Percentiles rank a stretch among this genome's conserved stretches.
phyloP scores from a whole-genome alignment of 148 eudicot species.

The Simmondsia chinensis region DNA sequence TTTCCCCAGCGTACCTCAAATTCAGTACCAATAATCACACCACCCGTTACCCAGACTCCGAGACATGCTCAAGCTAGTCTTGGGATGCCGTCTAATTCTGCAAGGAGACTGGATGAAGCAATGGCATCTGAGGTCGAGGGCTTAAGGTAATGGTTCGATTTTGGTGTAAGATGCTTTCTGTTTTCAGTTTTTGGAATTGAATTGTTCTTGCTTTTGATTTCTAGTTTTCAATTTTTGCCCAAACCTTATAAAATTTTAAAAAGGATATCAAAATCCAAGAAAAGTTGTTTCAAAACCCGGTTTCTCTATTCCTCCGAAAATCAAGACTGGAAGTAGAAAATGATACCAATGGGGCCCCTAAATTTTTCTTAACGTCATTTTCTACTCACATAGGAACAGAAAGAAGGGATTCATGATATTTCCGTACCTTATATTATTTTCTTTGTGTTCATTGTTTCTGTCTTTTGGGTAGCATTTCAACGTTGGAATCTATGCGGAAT shows the following conservation, averaged over 20 bases:
- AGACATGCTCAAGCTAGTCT: slow-evolving; percentile 50
- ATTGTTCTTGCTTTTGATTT: too few species aligned
- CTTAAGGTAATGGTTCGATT: slow-evolving; percentile 42
- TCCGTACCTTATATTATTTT: background rate
- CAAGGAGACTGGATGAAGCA: slow-evolving; percentile 80
- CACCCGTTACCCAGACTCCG: slow-evolving; percentile 55
- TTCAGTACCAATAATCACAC: slow-evolving; percentile 72
- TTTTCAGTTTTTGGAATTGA: too few species aligned
- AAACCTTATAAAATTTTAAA: too few species aligned
- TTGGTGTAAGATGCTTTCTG: background rate
- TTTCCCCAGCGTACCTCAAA: slow-evolving; percentile 67
- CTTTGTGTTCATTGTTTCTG: background rate
- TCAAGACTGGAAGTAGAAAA: too few species aligned
- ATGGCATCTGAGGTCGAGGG: slow-evolving; percentile 70
- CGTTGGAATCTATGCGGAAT: slow-evolving; percentile 65
- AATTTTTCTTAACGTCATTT: too few species aligned
- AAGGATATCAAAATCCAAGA: too few species aligned
- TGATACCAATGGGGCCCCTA: too few species aligned
- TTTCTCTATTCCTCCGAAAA: too few species aligned
- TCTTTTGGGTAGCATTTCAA: slow-evolving; percentile 32
- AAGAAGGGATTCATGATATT: background rate
- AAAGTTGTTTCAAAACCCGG: too few species aligned
- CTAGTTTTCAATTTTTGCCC: too few species aligned
- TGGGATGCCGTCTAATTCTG: slow-evolving; percentile 76
- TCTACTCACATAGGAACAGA: too few species aligned